phyloP scores from a whole-genome alignment of 352 stramenopile genomes.

The Globisporangium echinulatum region DNA sequence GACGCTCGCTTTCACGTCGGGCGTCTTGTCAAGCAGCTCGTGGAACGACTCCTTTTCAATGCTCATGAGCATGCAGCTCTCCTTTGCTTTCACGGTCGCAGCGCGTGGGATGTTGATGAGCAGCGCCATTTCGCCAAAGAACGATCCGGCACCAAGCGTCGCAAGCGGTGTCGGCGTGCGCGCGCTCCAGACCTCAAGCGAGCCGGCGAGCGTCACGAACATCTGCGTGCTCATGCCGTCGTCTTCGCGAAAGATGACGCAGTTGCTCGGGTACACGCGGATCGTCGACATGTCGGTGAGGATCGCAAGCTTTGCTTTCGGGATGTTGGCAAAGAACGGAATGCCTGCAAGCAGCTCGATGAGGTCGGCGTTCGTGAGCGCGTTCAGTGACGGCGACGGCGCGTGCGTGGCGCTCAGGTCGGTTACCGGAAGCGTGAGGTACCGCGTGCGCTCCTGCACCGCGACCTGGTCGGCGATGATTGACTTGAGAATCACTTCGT shows the following conservation, averaged over 20 bases:
- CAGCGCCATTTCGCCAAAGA: constrained; percentile 80
- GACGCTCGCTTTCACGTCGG: constrained; percentile 42
- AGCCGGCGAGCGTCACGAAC: constrained; percentile 65
- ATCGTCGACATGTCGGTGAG: constrained; percentile 77
- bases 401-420: constrained; percentile 25
- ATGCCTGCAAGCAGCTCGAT: constrained; percentile 55
- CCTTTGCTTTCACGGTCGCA: constrained; percentile 54
- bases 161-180: constrained; percentile 38
- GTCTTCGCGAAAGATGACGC: constrained; percentile 66
- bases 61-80: constrained; percentile 74
- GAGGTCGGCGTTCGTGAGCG: constrained; percentile 61
- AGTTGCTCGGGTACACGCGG: constrained; percentile 61
- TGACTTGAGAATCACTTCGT: constrained; percentile 64
- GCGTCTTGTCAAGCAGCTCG: constrained; percentile 45
- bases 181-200: constrained; percentile 59
- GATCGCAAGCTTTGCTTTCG: constrained; percentile 44
- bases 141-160: constrained; percentile 56
- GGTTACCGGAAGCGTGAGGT: constrained; percentile 24
- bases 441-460: constrained; percentile 34
- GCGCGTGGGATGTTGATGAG: constrained; percentile 74
- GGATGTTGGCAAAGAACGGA: constrained; percentile 63
- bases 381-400: constrained; percentile 39
- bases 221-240: constrained; percentile 75
- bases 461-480: constrained; percentile 40
- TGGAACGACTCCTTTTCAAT: constrained; percentile 77